Base-by-base conservation (phyloP, 768 basidiomycete species). In the Tephrocybe sp. region DNA sequence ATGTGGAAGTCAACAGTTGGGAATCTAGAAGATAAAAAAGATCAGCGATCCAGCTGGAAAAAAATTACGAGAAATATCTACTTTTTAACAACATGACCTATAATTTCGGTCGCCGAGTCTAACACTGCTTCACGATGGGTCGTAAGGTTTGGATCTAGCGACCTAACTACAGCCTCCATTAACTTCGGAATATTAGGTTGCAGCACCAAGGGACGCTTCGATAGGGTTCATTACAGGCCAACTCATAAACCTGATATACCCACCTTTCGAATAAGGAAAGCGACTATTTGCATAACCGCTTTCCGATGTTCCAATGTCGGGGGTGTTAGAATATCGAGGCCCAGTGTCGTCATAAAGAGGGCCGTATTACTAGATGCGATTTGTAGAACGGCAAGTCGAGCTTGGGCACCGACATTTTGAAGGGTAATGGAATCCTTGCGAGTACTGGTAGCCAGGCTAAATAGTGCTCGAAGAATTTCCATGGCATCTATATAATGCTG, bases 161-260 rank as follows among this genome's bases (percentile, higher is more conserved):
- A 97, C 63, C 94, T 94, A 15, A 98, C 94, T 1, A 98, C 93
- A 1, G 94, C 93, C 63, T 98, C 97, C 67, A 93, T 86, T 38
- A 97, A 71, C 34, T 84, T 79, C 0, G 94, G 88, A 22, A 98
- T 71, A 57, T 86, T 88, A 3, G 89, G 81, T 56, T 91, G 87
- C 36, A 98, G 71, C 7, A 95, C 83, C 22, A 89, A 71, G 1
- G 94, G 94, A 58, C 88, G 85, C 88, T 93, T 57, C 5, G 34
- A 42, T 30, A 27, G 13, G 27, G 45, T 30, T 13, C 47, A 30
- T 40, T 33, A 25, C 45, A 29, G 12, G 27, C 37, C 4, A 31
- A 47, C 25, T 38, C 34, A 11, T 24, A 52, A 1, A 48, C n/a
- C 11, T 2, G n/a, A 13, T n/a, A 15, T 6, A 55, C 64, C 11